Evolutionary conservation across 192 early-diverging fungal genomes (phyloP).

Genomic region (Paraglomus occultum): DNA sequence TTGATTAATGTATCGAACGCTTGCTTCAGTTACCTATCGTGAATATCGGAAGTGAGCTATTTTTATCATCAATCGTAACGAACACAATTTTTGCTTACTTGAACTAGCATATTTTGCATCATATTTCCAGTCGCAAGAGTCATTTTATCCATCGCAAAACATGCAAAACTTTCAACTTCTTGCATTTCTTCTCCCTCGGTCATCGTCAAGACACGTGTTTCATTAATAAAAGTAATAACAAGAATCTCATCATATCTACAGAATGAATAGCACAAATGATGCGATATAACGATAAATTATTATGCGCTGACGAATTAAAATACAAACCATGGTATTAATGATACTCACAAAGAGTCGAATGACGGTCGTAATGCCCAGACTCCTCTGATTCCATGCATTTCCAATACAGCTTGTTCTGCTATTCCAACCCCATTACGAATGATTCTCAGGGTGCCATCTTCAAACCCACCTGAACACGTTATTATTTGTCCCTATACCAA

Average conservation of each 20-base stretch:
- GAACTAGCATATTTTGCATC: constrained; percentile 50
- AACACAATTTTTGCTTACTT: constrained; percentile 49
- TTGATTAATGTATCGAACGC: constrained; percentile 49
- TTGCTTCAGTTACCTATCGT: constrained; percentile 48
- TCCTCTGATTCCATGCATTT: constrained; percentile 64
- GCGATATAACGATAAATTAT: neutral
- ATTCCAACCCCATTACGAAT: constrained; percentile 91
- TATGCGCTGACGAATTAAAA: neutral
- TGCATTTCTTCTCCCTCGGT: constrained; percentile 47
- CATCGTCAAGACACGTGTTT: constrained; percentile 57
- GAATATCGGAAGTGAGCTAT: neutral
- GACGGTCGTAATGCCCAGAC: constrained; percentile 68
- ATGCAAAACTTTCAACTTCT: constrained; percentile 45
- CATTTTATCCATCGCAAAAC: constrained; percentile 35
- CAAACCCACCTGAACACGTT: constrained; percentile 77
- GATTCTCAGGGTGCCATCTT: constrained; percentile 73
- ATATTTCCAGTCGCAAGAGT: constrained; percentile 53
- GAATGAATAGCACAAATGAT: neutral
- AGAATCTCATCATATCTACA: constrained; percentile 47
- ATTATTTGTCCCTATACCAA: constrained; percentile 67
- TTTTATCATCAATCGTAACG: neutral
- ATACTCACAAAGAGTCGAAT: constrained; percentile 45
- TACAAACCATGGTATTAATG: neutral
- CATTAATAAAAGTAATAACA: constrained; percentile 61
- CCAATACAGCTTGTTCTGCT: constrained; percentile 54